phyloP scores from a whole-genome alignment of 2,329 filamentous ascomycete genomes.

The Penicillium psychrosexuale region DNA sequence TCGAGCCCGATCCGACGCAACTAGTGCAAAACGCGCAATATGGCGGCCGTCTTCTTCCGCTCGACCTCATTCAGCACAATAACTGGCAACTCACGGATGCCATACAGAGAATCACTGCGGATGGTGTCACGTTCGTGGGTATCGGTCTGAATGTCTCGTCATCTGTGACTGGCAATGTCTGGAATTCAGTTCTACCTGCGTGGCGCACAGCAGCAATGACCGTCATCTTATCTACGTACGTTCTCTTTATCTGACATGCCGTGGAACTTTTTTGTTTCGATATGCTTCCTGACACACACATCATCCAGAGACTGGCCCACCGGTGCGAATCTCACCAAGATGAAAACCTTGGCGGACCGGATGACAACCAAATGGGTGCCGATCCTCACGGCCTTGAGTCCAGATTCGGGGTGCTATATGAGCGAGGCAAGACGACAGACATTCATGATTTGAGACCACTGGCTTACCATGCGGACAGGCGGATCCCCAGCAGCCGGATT shows the following conservation, averaged over 20 bases:
- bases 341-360: not conserved
- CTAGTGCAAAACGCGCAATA: constrained; percentile 5
- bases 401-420: not conserved
- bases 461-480: not conserved
- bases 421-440: not conserved
- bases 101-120: not conserved
- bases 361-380: not conserved
- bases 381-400: not conserved
- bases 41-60: constrained; percentile 7
- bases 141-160: constrained; percentile 3
- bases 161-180: constrained; percentile 4
- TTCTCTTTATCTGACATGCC: not conserved
- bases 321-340: not conserved
- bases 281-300: not conserved
- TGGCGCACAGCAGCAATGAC: constrained; percentile 5
- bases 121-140: constrained; percentile 1
- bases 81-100: constrained; percentile 4
- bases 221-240: constrained; percentile 4
- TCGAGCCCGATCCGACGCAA: not conserved
- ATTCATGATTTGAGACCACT: not conserved
- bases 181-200: constrained; percentile 3
- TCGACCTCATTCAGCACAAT: not conserved
- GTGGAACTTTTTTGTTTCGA: not conserved
- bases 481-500: not conserved
- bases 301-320: not conserved